These are phyloP conservation scores for Colletotrichum incanum DNA, from an alignment of 2,329 filamentous ascomycete genomes.

Conservation along the genomic window DNA sequence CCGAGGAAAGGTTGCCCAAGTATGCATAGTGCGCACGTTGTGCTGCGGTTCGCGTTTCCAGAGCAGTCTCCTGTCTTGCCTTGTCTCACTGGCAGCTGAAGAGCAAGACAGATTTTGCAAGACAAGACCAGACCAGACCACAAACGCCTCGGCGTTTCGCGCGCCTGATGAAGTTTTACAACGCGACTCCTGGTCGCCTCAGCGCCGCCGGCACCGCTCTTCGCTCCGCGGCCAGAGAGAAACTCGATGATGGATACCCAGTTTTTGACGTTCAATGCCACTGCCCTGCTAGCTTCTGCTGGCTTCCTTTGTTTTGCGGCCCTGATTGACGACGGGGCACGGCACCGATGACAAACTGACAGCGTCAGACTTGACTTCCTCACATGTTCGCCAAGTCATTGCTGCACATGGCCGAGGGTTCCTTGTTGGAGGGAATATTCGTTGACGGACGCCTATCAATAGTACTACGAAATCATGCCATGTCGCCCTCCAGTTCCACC, in stretches of 20 bases:
- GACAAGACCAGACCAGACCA: not conserved
- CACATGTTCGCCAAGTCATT: not conserved
- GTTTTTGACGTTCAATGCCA: slow-evolving; percentile 5
- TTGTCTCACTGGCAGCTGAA: slow-evolving; percentile 15
- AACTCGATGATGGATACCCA: not conserved
- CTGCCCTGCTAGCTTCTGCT: not conserved
- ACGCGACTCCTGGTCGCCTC: not conserved
- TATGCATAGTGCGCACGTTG: not conserved
- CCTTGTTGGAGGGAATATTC: slow-evolving; percentile 32
- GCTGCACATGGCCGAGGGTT: slow-evolving; percentile 23
- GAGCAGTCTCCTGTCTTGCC: not conserved
- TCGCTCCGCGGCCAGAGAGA: not conserved
- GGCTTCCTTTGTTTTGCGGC: not conserved
- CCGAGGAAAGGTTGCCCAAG: not conserved
- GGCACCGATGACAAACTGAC: not conserved
- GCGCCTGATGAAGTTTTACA: slow-evolving; percentile 6
- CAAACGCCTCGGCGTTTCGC: slow-evolving; percentile 25
- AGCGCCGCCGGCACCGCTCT: not conserved
- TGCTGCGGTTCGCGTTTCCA: slow-evolving; percentile 3
- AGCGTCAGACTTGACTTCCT: not conserved
- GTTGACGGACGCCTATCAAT: slow-evolving; percentile 23
- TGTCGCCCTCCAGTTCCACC: slow-evolving; percentile 11
- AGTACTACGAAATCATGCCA: not conserved
- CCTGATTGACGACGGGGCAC: not conserved
- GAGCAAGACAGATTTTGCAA: not conserved